Base-by-base conservation (phyloP, 2,329 filamentous ascomycete species). In the Endoconidiophora polonica region DNA sequence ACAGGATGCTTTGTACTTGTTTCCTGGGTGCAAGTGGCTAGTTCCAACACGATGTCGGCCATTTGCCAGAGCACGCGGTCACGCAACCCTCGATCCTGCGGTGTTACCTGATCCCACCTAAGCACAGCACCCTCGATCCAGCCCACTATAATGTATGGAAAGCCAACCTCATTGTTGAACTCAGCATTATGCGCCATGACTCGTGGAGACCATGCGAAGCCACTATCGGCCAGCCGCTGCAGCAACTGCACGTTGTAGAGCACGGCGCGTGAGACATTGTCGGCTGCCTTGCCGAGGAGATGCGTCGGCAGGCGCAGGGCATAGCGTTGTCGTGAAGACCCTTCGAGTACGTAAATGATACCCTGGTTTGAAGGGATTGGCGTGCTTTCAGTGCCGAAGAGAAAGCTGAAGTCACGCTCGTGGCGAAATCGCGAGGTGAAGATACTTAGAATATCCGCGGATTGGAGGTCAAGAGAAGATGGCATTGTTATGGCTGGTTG, bases 21-120 rank as follows among this genome's bases (percentile, higher is more conserved):
- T 45, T 52, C 50, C 18, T 52, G 50, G n/a, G 50, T 52, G 42
- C 50, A 52, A 36, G 49, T 49, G 26, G 50, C 46, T 22, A 52
- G 38, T 37, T 52, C 50, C 16, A 52, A 26, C 5, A 49, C 37
- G n/a, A 52, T 49, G 22, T 52, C 46, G 2, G 50, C 50, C 50
- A 52, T 52, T 23, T 52, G 50, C 42, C 46, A 52, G 7, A 52
- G 23, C 3, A 49, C 46, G 7, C 41, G 45, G 23, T 52, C 46
- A 2, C 50, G 40, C n/a, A 49, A 22, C 6, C 5, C 22, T 2
- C 50, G 46, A 14, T 49, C 46, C 4, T 24, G 7, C 16, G 50
- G 46, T 10, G 37, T 33, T 3, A 22, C 33, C 14, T 52, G 33
- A 44, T 52, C 37, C 50, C 50, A 52, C 18, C 18, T n/a, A 9